Evolutionary conservation across 768 basidiomycete genomes (phyloP).

Genomic region (Goffeauzyma gilvescens): DNA sequence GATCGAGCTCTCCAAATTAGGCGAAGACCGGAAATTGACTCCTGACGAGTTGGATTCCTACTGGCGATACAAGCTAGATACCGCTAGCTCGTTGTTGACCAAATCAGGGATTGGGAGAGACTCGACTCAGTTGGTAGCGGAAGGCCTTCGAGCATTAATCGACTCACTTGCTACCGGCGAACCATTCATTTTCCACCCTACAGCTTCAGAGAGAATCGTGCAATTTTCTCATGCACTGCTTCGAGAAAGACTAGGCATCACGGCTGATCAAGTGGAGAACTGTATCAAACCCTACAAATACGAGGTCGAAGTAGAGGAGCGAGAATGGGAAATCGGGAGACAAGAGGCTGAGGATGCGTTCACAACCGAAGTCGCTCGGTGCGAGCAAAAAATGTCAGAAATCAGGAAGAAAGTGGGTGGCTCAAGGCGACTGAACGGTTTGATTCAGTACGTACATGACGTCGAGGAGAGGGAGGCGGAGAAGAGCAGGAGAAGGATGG

Average conservation of each 20-base stretch:
- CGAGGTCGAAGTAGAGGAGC: constrained; percentile 79
- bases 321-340: constrained; percentile 80
- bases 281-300: constrained; percentile 99
- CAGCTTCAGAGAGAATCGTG: constrained; percentile 68
- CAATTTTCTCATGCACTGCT: constrained; percentile 85
- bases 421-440: constrained; percentile 49
- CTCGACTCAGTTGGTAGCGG: constrained; percentile 80
- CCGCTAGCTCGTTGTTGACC: constrained; percentile 76
- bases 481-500: constrained; percentile 16
- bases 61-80: constrained; percentile 93
- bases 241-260: constrained; percentile 74
- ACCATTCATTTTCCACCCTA: constrained; percentile 80
- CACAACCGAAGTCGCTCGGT: constrained; percentile 64
- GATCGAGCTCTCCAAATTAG: constrained; percentile 52
- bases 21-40: constrained; percentile 48
- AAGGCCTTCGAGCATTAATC: constrained; percentile 72
- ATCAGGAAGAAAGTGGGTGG: constrained; percentile 81
- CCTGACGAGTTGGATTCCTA: constrained; percentile 61
- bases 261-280: constrained; percentile 98
- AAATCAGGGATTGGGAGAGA: constrained; percentile 92
- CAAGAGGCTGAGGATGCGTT: constrained; percentile 56
- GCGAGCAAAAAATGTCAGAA: constrained; percentile 67
- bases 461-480: constrained; percentile 48
- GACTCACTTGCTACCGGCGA: constrained; percentile 74
- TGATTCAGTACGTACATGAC: constrained; percentile 62